phyloP scores from a whole-genome alignment of 2,329 filamentous ascomycete genomes.

The Xylariomycetidae sp. region DNA sequence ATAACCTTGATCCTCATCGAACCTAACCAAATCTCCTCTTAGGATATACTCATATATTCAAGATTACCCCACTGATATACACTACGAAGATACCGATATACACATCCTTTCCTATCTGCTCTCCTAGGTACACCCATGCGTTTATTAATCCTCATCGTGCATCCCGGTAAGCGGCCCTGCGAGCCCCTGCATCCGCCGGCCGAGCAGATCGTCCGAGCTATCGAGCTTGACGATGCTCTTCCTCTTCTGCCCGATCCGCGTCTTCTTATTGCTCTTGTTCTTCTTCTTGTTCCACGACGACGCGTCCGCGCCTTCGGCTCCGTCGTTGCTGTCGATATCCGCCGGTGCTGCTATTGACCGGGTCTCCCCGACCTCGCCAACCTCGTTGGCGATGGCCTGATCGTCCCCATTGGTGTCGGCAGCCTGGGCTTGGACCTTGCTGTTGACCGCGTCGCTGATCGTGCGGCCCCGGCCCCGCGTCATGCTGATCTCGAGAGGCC shows the following conservation, averaged over 20 bases:
- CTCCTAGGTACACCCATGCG: slow-evolving; percentile 2
- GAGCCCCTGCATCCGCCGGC: slow-evolving; percentile 54
- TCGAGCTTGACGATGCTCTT: slow-evolving; percentile 49
- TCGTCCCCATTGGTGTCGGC: slow-evolving; percentile 9
- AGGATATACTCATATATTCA: no score
- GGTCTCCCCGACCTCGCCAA: not conserved
- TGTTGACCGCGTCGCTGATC: no score
- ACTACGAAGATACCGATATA: no score
- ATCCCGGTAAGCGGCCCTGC: slow-evolving; percentile 48
- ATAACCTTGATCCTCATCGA: no score
- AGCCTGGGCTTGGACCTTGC: no score
- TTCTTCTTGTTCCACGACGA: slow-evolving; percentile 5
- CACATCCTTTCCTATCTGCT: no score
- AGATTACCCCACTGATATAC: no score
- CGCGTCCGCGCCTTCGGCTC: slow-evolving; percentile 8
- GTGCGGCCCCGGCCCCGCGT: slow-evolving; percentile 38
- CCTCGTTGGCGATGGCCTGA: slow-evolving; percentile 1
- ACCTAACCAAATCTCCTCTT: no score
- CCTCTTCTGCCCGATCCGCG: slow-evolving; percentile 29
- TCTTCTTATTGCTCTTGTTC: slow-evolving; percentile 16
- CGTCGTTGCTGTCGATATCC: slow-evolving; percentile 14
- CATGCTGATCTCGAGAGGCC: slow-evolving; percentile 76
- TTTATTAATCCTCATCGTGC: slow-evolving; percentile 29
- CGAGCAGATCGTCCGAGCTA: slow-evolving; percentile 54
- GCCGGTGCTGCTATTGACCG: slow-evolving; percentile 1